Percentiles rank a stretch among this genome's conserved stretches.
These are phyloP conservation scores for Zymoseptoria pseudotritici DNA, from an alignment of 2,329 filamentous ascomycete genomes.

Conservation along the genomic window DNA sequence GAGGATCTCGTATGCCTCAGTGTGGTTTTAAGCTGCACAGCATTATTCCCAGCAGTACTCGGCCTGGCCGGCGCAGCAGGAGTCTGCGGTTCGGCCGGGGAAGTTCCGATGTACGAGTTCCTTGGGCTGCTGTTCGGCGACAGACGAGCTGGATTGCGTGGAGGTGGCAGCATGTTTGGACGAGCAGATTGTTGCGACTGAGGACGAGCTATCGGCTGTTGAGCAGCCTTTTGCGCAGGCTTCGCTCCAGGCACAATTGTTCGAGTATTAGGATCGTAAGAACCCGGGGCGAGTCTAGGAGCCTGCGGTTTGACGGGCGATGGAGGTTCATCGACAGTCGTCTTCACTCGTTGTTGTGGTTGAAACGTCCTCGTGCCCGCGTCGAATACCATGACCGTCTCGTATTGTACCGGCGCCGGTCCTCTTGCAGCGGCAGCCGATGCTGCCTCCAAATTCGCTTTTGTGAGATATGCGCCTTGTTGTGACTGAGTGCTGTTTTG, in stretches of 20 bases:
- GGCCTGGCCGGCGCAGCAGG: slow-evolving; percentile 20
- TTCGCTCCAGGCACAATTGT: slow-evolving; percentile 19
- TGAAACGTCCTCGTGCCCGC: slow-evolving; percentile 24
- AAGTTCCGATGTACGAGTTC: slow-evolving; percentile 27
- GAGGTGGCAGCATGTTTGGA: slow-evolving; percentile 21
- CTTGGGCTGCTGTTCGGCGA: slow-evolving; percentile 22
- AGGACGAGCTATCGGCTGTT: slow-evolving; percentile 1
- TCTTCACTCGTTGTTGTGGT: slow-evolving; percentile 16
- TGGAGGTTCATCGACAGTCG: slow-evolving; percentile 7
- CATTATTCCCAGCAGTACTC: slow-evolving; percentile 8
- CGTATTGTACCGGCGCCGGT: slow-evolving; percentile 10
- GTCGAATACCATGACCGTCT: slow-evolving; percentile 28
- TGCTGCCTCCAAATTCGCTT: background rate
- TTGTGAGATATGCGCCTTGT: slow-evolving; percentile 8
- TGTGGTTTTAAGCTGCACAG: background rate
- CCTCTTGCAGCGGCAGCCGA: background rate
- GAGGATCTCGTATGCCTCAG: slow-evolving; percentile 19
- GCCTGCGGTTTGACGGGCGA: slow-evolving; percentile 7
- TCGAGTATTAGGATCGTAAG: slow-evolving; percentile 26
- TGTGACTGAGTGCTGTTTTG: slow-evolving; percentile 6
- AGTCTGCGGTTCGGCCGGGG: slow-evolving; percentile 23
- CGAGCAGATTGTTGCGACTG: background rate
- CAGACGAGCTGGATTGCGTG: slow-evolving; percentile 25
- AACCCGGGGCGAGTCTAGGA: slow-evolving; percentile 15
- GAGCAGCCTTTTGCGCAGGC: background rate